Base-by-base conservation (phyloP, 2,329 filamentous ascomycete genomes). In the Fusarium sp. region DNA sequence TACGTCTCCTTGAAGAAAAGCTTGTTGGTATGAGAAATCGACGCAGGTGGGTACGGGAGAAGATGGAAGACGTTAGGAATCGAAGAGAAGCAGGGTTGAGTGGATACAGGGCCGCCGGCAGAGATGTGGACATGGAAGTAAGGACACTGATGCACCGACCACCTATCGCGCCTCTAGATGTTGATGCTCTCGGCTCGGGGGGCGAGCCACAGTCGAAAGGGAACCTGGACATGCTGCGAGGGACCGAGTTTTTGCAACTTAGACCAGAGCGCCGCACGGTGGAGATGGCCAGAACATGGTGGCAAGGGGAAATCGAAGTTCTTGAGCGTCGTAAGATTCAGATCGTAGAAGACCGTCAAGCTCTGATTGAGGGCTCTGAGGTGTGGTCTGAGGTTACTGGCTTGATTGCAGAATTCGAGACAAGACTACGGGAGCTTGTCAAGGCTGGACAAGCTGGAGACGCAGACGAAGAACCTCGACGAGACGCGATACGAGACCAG, bases 231-330 rank as follows among this genome's bases (percentile, higher is more conserved):
- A 76, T 77, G 1, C 68, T 76, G 0, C 77, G 74, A 1, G 82
- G 82, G 0, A 55, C 75, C 4, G 83, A 85, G 32, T 91, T 91
- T 49, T 71, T 88, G 32, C 78, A 80, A 3, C 77, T 92, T 8
- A 83, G 86, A 1, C 82, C 86, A 0, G 85, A 88, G 65, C 81
- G 88, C 15, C 80, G 90, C 42, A 93, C 89, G 0, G 71, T 88
- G 2, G 84, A 85, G 13, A 88, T 93, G 87, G 90, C 89, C 0
- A 84, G 80, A 56, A 82, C 87, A 13, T 90, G 89, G 81, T 93
- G 88, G 86, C 80, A 84, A 49, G 81, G 82, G 6, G 89, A 93
- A 64, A 78, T 88, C 2, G 75, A 75, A 1, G 75, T 84, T 0
- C 76, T 90, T 3, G 77, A 86, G 45, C 76, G 78, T 39, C 83